These are phyloP conservation scores for Mycena sp. DNA, from an alignment of 1,284 basidiomycete species.

Conservation along the genomic window DNA sequence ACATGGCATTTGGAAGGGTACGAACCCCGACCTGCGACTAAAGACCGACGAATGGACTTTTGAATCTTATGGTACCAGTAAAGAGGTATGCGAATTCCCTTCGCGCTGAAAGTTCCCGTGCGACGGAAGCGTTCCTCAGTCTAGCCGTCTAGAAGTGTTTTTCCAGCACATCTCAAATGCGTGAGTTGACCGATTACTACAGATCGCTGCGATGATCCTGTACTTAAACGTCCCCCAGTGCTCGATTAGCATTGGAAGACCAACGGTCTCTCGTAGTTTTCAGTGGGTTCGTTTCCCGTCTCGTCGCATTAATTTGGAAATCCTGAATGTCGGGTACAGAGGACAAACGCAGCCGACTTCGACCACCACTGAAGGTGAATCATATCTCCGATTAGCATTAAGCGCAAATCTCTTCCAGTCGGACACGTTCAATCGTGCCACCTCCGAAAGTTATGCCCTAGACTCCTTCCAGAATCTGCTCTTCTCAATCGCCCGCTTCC, in stretches of 20 bases:
- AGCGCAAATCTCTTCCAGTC: constrained; percentile 44
- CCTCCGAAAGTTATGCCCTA: constrained; percentile 89
- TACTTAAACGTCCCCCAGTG: constrained; percentile 50
- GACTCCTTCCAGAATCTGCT: constrained; percentile 95
- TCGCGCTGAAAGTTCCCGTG: background rate
- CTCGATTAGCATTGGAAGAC: constrained; percentile 73
- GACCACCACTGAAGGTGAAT: constrained; percentile 87
- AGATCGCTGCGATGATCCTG: background rate
- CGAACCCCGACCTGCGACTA: constrained; percentile 53
- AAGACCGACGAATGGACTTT: constrained; percentile 84
- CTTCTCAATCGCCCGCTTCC: constrained; percentile 92
- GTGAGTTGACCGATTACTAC: constrained; percentile 58
- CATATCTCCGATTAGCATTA: constrained; percentile 82
- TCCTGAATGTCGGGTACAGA: constrained; percentile 53
- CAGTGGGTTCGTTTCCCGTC: constrained; percentile 73
- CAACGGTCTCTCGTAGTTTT: constrained; percentile 82
- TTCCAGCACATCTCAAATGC: constrained; percentile 82
- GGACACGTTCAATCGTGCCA: constrained; percentile 58
- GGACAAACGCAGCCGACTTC: constrained; percentile 86
- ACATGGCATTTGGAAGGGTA: constrained; percentile 89
- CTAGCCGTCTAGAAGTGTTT: constrained; percentile 79
- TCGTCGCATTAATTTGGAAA: too few species aligned
- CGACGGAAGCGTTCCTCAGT: constrained; percentile 1
- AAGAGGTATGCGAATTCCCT: constrained; percentile 27
- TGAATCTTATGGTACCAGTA: constrained; percentile 82